Evolutionary conservation across 179 eudicot species (phyloP).

Genomic region (Beta macrorhiza): DNA sequence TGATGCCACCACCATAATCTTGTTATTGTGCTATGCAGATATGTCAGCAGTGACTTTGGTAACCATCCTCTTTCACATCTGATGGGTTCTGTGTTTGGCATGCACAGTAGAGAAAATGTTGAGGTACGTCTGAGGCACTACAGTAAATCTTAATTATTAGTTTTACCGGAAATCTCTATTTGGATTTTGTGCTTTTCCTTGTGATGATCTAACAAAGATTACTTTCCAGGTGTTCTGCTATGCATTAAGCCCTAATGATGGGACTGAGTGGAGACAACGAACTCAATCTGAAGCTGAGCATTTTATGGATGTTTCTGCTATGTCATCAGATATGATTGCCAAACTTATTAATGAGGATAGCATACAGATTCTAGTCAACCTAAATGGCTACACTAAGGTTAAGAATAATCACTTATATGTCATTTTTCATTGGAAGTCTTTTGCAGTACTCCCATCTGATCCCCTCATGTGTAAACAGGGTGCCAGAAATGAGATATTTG

Average conservation of each 20-base stretch:
- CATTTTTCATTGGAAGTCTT: not conserved
- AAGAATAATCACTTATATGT: not conserved
- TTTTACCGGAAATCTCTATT: not conserved
- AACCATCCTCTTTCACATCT: conserved; percentile 92
- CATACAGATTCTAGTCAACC: conserved; percentile 85
- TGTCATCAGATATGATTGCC: conserved; percentile 82
- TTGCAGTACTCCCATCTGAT: not conserved
- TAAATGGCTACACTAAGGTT: conserved; percentile 95
- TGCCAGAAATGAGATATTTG: conserved; percentile 93
- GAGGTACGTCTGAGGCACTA: conserved; percentile 50
- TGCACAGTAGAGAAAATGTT: conserved; percentile 77
- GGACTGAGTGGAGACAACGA: conserved; percentile 84
- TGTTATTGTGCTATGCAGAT: conserved; percentile 41
- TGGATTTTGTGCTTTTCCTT: conserved; percentile 2
- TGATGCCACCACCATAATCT: not conserved
- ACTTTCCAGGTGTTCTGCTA: conserved; percentile 75
- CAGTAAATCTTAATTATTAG: not conserved
- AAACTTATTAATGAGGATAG: conserved; percentile 73
- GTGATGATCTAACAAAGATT: not conserved
- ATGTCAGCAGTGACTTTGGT: conserved; percentile 96
- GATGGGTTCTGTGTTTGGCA: conserved; percentile 97
- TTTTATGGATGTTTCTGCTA: conserved; percentile 76
- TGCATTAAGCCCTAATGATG: conserved; percentile 88
- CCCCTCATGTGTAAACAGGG: conserved; percentile 50
- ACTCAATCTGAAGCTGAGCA: conserved; percentile 86